Percentiles rank a stretch among this genome's conserved stretches.
phyloP scores from a whole-genome alignment of 2,329 filamentous ascomycete genomes.

The Pseudogymnoascus sp. region DNA sequence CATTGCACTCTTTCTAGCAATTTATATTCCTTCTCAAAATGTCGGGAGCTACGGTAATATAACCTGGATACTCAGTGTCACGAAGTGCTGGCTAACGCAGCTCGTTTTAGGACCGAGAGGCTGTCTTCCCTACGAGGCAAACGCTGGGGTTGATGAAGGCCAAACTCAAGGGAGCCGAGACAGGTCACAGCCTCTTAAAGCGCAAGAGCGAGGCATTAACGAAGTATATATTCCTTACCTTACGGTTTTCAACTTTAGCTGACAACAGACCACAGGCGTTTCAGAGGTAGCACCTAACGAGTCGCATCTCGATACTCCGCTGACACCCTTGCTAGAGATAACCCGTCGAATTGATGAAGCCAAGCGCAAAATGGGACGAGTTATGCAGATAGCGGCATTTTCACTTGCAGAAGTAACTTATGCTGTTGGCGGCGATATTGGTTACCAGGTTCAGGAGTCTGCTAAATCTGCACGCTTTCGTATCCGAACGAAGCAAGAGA shows the following conservation, averaged over 20 bases:
- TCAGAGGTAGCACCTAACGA: constrained; percentile 61
- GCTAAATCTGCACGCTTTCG: constrained; percentile 89
- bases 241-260: constrained; percentile 20
- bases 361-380: constrained; percentile 97
- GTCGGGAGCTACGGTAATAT: constrained; percentile 46
- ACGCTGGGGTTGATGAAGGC: constrained; percentile 95
- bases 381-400: constrained; percentile 99
- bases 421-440: constrained; percentile 89
- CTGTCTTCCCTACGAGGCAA: constrained; percentile 96
- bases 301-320: constrained; percentile 6
- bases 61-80: constrained; percentile 13
- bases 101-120: constrained; percentile 70
- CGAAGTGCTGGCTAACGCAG: constrained; percentile 11
- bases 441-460: constrained; percentile 95
- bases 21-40: constrained; percentile 32
- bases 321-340: constrained; percentile 62
- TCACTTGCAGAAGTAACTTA: constrained; percentile 97
- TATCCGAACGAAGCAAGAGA: constrained; percentile 92
- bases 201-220: constrained; percentile 97
- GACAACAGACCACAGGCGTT: constrained; percentile 54
- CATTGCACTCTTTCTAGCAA: not conserved
- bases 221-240: constrained; percentile 55
- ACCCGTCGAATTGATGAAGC: constrained; percentile 96
- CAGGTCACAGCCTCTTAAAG: constrained; percentile 90
- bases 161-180: constrained; percentile 91